Evolutionary conservation across 805 yeast genomes (phyloP), one percentile per base, ranked within the genome.

Genomic region (Metschnikowia picachoensis): DNA sequence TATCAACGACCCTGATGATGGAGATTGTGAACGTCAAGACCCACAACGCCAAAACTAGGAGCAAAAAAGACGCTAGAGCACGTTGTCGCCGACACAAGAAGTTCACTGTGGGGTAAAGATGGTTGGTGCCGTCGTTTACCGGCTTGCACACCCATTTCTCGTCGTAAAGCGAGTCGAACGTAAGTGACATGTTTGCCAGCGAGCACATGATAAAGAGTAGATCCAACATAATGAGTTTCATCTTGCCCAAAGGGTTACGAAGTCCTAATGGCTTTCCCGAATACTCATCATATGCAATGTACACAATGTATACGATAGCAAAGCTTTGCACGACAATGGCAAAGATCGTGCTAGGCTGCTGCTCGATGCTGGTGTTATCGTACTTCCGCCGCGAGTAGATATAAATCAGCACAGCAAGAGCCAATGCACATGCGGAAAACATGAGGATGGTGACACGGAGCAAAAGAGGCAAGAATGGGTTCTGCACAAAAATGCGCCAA

Each of bases 331-430:
- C 95, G 43, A 82, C 82, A 2, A 94, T 77, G 3, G 97, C 94
- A 95, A 94, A 89, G 37, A 91, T 82, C 0, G 98, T 87, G 56
- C 96, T 84, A 14, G 99, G 85, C 59, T 87, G 90, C 60, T 87
- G 95, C 8, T 76, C 70, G 8, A 87, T 65, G 11, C 67, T 60
- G 14, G 56, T 51, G 3, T 64, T 66, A 14, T 67, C 64, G 51
- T 68, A 69, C 17, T 61, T 48, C 14, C 60, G 55, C 41, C 62
- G 56, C 39, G 77, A 73, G 45, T 62, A 59, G 10, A 65, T 64
- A 51, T 73, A 80, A 44, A 88, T 80, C 38, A 83, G 65, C 6
- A 74, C 66, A 0, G 97, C 90, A 25, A 92, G 61, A 0, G 82
- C 94, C 52, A 92, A 72, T 0, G 97, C 88, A 31, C 82, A 66